Evolutionary conservation across 352 stramenopile species (phyloP), one percentile per base, ranked within the genome.

Genomic region (Globisporangium recalcitrans): DNA sequence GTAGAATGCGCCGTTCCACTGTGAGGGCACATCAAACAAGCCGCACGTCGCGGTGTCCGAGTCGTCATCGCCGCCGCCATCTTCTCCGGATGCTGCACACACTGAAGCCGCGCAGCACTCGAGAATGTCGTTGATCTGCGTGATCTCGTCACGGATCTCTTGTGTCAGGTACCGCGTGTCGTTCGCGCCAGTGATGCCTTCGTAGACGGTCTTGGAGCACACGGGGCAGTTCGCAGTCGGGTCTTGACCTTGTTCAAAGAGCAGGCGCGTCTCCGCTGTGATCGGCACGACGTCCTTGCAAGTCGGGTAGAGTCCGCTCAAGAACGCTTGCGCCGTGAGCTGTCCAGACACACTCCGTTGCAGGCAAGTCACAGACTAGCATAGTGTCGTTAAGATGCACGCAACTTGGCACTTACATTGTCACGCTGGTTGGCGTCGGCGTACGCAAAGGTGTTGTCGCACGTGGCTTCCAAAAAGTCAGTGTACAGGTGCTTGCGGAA

Each of bases 231-330:
- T 73, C 9, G 73, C 73, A 0, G 78, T 92, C 58, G 80, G 77
- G 48, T 92, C 73, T 69, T 88, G 73, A 4, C 82, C 82, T 58
- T 92, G 82, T 55, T 92, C 80, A 52, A 92, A 92, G 9, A 92
- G 72, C 24, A 89, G 57, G 21, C 74, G 62, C 7, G 80, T 86
- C 48, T 75, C 67, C 6, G 75, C 74, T 10, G 75, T 90, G 62
- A 84, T 82, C 16, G 82, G 80, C 26, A 80, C 68, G 4, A 87
- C 58, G 13, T 78, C 69, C 11, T 75, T 75, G 70, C 82, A 92
- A 2, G 40, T 60, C n/a, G 73, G 78, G 57, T 86, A 78, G 4
- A 87, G 60, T 9, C 78, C 75, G 49, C 47, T 64, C 59, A 90
- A 62, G 63, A 92, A 92, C 14, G 77, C 80, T 38, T 82, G 26